Conservation (phyloP, 2,329 filamentous ascomycete species). For the Ciborinia camelliae region DNA sequence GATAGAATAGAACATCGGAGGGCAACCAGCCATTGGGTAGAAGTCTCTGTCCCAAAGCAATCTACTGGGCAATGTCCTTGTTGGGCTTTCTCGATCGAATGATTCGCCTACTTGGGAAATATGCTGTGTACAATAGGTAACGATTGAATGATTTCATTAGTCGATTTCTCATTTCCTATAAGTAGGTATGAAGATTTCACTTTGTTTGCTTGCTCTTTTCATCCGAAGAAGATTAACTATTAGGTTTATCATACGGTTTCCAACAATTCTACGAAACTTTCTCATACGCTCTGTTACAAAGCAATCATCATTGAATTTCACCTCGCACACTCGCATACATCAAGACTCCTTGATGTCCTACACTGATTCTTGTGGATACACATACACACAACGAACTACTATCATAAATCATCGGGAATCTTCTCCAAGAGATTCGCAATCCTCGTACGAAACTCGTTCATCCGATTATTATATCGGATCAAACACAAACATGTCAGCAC, state of each 20-base stretch:
- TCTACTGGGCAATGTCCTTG: background rate
- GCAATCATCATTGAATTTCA: background rate
- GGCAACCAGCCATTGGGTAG: constrained; percentile 10
- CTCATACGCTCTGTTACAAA: background rate
- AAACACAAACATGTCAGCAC: background rate
- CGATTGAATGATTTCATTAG: constrained; percentile 1
- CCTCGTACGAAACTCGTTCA: constrained; percentile 1
- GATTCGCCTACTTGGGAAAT: background rate
- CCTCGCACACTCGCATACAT: background rate
- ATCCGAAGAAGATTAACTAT: constrained; percentile 7
- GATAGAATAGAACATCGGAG: background rate
- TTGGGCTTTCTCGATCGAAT: background rate
- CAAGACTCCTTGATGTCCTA: constrained; percentile 10
- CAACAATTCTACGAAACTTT: background rate
- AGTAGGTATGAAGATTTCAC: constrained; percentile 11
- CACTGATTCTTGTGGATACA: constrained; percentile 12
- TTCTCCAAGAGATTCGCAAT: background rate
- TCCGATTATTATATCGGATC: constrained; percentile 6
- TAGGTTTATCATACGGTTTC: background rate
- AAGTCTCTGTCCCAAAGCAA: background rate
- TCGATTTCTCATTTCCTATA: constrained; percentile 2
- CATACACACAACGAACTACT: background rate
- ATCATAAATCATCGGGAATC: constrained; percentile 2
- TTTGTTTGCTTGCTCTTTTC: constrained; percentile 8
- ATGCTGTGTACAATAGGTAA: background rate